Conservation (phyloP, 2,329 filamentous ascomycete species). For the Leptographium flavum region DNA sequence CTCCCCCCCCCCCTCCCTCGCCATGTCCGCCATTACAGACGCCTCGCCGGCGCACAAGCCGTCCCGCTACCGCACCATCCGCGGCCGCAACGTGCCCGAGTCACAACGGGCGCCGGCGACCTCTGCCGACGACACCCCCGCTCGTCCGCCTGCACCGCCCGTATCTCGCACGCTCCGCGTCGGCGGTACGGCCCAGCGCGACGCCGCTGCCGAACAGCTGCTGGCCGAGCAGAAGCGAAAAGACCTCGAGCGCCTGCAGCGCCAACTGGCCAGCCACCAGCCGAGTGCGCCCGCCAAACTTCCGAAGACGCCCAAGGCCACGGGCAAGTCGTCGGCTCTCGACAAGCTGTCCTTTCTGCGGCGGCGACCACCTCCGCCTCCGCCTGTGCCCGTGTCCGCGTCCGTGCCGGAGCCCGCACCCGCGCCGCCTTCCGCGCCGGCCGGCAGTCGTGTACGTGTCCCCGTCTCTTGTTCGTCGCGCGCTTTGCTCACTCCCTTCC, state of each 20-base stretch:
- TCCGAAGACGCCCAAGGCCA: too few relatives aligned
- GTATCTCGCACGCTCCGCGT: constrained; percentile 14
- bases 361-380: not conserved
- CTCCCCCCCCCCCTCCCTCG: too few relatives aligned
- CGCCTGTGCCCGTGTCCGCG: not conserved
- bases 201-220: constrained; percentile 33
- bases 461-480: not conserved
- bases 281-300: constrained; percentile 10
- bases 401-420: not conserved
- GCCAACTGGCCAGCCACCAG: constrained; percentile 24
- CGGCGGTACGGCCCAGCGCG: constrained; percentile 26
- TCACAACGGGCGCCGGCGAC: too few relatives aligned
- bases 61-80: constrained; percentile 20
- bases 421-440: not conserved
- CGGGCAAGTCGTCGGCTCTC: constrained; percentile 27
- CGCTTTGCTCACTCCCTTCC: constrained; percentile 12
- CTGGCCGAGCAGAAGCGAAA: constrained; percentile 34
- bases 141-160: too few relatives aligned
- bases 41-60: constrained; percentile 13
- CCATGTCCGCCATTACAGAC: constrained; percentile 11
- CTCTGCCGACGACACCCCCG: too few relatives aligned
- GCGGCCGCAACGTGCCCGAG: constrained; percentile 18
- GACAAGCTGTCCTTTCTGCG: constrained; percentile 32
- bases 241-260: constrained; percentile 30
- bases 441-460: not conserved